Evolutionary conservation across 2,329 filamentous ascomycete species (phyloP), one percentile per base, ranked within the genome.

Genomic region (Triangularia verruculosa): DNA sequence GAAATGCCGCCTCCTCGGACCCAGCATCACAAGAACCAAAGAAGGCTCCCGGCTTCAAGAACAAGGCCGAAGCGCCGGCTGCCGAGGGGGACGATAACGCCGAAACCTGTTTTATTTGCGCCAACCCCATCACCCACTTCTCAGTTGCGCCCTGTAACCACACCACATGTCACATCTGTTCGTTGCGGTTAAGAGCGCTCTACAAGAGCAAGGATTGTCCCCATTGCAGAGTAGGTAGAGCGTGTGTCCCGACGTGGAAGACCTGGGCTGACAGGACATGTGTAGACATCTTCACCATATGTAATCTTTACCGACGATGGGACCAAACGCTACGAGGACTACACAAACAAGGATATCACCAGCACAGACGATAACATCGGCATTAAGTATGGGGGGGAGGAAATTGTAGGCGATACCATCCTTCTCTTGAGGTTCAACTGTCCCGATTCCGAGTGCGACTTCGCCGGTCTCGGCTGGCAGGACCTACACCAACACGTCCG

Each of bases 131-230:
- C 56, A 87, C 90, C 57, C 93, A 98, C 79, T 88, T 92, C 71
- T 90, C 93, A 9, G 87, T 99, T 68, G 88, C 93, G 30, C 94
- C 95, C 20, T 99, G 95, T 78, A 98, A 97, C 76, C 95, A 99
- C 78, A 86, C 91, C 63, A 97, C 94, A 57, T 99, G 95, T 75
- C 95, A 99, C 78, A 97, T 98, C 68, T 99, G 95, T 76, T 89
- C 93, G 9, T 79, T 99, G 70, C 86, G 95, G 64, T 86, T 98
- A 86, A 86, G 95, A 70, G 95, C 94, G 0, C 80, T 99, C 53
- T 99, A 98, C 79, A 98, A 97, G 81, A 96, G 89, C 65, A 96
- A 96, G 76, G 91, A 93, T 68, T 99, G 95, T 77, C 91, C 93
- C n/a, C 93, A 98, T 76, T 99, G 95, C 75, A 84, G 95, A 73